Base-by-base conservation (phyloP, 2,329 filamentous ascomycete genomes). In the Clonostachys rhizophaga region DNA sequence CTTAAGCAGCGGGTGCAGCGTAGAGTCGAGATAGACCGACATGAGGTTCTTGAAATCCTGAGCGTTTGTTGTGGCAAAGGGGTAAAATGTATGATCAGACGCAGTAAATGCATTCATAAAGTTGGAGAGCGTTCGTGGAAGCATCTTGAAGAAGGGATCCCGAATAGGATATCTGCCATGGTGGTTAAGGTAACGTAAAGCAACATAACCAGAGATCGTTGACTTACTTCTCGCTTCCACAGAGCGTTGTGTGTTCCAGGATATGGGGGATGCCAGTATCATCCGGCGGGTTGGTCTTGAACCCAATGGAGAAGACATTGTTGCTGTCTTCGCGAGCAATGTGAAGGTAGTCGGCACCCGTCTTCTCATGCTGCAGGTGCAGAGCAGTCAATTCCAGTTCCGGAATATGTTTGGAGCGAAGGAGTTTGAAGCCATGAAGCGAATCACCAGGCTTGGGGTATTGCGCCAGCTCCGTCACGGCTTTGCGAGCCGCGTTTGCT, bases 101-200 rank as follows among this genome's bases (percentile, higher is more conserved):
- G 91, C 91, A 40, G 94, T 99, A 64, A 97, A 96, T 51, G 94
- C 94, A 66, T 99, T 99, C 94, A 99, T 99, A 63, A 96, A 99
- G 69, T 97, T 99, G 54, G 94, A 96, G n/a, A 99, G 78, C 6
- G 94, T 96, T 57, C 94, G 84, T 18, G 94, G 94, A 24, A 99
- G 80, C 94, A 99, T 99, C 79, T 97, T 99, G 77, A 99, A 99
- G 76, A 99, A 99, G 0, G 94, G 94, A 61, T 99, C 94, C 52
- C 94, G 89, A 49, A 99, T 92, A n/a, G 94, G 94, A 63, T 91
- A 95, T 66, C 89, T 92, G 49, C 14, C 18, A 8, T 9, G 17
- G n/a, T 24, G 13, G n/a, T 42, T 9, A n/a, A 39, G 16, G 50
- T 70, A 49, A 70, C 47, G 54, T 52, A 49, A 40, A 33, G 43